Base-by-base conservation (phyloP, 306 rosid genomes). In the Arachis hypogaea region DNA sequence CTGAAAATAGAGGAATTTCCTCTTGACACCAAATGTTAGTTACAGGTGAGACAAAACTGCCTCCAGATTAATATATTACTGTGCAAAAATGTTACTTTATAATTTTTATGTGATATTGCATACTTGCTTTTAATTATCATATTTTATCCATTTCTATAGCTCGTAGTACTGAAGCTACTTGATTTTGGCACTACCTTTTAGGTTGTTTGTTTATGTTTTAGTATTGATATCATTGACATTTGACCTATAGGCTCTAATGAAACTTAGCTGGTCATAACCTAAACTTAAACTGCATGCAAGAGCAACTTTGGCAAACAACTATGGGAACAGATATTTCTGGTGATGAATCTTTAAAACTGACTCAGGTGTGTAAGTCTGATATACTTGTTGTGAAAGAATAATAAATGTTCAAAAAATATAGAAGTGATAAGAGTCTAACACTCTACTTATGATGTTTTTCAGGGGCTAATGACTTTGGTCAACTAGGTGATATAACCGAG, bases 1-100 rank as follows among this genome's bases (percentile, higher is more conserved):
- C 51, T 72, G 78, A 85, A 83, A 60, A 81, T 90, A 59, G 99
- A 90, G 77, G 91, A 92, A 78, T 41, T 87, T 77, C 81, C 93
- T 1, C 71, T 92, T 16, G 71, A 85, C 90, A 6, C 82, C 93
- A 78, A 82, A 82, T 82, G 80, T 89, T 74, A 90, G 98, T 83
- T 88, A 95, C 41, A 87, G 96, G 99, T 95, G 87, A 87, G 94
- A 63, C 71, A 55, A 57, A 63, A 28, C 66, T 66, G 54, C 59
- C n/a, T 41, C 18, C 57, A 8, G 38, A 38, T 68, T 33, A 54
- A 47, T 72, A 68, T 71, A 64, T 59, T 71, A 45, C 52, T 77
- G 56, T 69, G 28, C 70, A 44, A 55, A 12, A 33, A 54, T 80
- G 7, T 64, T 33, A 60, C 11, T 43, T 73, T 54, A 11, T 69